These are phyloP conservation scores for Amanita muscaria DNA, from an alignment of 768 basidiomycete species.

Conservation along the genomic window DNA sequence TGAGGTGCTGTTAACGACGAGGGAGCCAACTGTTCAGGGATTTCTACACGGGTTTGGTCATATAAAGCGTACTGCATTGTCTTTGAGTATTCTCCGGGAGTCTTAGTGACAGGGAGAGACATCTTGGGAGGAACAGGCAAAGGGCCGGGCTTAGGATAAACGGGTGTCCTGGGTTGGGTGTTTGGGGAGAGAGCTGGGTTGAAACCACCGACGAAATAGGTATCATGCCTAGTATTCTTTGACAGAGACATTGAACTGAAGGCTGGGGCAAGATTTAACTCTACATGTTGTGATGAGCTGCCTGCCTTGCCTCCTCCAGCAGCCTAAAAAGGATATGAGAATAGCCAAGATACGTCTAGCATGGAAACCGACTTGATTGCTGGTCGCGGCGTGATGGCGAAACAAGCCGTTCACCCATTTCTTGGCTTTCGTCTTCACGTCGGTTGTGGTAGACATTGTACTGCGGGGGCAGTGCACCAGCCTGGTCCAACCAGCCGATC, in stretches of 20 bases:
- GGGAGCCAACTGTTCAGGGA: no score
- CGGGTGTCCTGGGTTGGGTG: slow-evolving; percentile 9
- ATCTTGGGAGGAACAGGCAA: slow-evolving; percentile 14
- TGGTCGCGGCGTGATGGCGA: no score
- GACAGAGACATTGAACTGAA: slow-evolving; percentile 22
- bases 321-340: background rate
- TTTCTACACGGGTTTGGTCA: no score
- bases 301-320: background rate
- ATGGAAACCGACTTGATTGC: background rate
- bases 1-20: no score
- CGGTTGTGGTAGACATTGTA: slow-evolving; percentile 9
- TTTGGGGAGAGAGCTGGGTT: slow-evolving; percentile 16
- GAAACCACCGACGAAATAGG: slow-evolving; percentile 45
- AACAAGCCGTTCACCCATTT: slow-evolving; percentile 2
- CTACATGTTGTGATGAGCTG: background rate
- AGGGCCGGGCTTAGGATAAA: slow-evolving; percentile 27
- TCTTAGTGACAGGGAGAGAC: background rate
- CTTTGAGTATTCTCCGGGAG: slow-evolving; percentile 23
- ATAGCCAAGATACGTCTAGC: background rate
- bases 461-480: background rate
- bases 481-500: background rate
- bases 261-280: slow-evolving; percentile 16
- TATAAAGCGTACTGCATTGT: slow-evolving; percentile 33
- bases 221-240: slow-evolving; percentile 2
- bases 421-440: slow-evolving; percentile 11